phyloP scores from a whole-genome alignment of 1,284 basidiomycete species.

The Ustilago xerochloae region DNA sequence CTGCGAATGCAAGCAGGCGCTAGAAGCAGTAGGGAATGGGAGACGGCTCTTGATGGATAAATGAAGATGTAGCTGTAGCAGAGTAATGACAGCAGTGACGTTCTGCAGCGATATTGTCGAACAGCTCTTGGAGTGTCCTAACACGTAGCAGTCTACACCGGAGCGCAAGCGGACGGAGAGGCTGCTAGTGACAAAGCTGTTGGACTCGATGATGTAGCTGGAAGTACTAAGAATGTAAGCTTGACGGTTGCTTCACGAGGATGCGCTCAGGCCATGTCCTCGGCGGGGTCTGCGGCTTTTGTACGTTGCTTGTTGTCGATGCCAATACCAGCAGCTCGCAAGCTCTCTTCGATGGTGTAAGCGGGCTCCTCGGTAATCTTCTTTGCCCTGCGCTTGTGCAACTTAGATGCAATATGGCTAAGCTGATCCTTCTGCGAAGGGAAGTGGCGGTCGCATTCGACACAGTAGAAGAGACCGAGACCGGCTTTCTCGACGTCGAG shows the following conservation, averaged over 20 bases:
- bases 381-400: conserved; percentile 65
- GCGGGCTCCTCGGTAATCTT: conserved; percentile 62
- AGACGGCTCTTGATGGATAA: too few species aligned
- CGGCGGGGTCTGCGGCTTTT: conserved; percentile 17
- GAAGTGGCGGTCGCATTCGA: conserved; percentile 67
- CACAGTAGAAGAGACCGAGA: conserved; percentile 67
- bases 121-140: too few species aligned
- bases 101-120: too few species aligned
- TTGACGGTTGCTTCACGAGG: too few species aligned
- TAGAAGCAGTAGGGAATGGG: neutral
- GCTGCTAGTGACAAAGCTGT: too few species aligned
- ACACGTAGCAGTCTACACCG: too few species aligned
- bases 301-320: conserved; percentile 62
- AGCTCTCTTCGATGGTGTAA: conserved; percentile 65
- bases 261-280: conserved; percentile 26
- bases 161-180: too few species aligned
- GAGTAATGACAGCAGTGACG: too few species aligned
- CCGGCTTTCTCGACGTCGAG: conserved; percentile 67
- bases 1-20: neutral
- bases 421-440: conserved; percentile 60
- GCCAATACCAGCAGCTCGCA: conserved; percentile 62
- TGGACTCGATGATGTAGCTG: too few species aligned
- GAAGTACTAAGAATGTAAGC: too few species aligned
- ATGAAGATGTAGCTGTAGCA: too few species aligned
- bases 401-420: conserved; percentile 61